Percentiles rank a stretch among this genome's conserved stretches.
Evolutionary conservation across 2,329 filamentous ascomycete species (phyloP).

Genomic region (Claviceps arundinis): DNA sequence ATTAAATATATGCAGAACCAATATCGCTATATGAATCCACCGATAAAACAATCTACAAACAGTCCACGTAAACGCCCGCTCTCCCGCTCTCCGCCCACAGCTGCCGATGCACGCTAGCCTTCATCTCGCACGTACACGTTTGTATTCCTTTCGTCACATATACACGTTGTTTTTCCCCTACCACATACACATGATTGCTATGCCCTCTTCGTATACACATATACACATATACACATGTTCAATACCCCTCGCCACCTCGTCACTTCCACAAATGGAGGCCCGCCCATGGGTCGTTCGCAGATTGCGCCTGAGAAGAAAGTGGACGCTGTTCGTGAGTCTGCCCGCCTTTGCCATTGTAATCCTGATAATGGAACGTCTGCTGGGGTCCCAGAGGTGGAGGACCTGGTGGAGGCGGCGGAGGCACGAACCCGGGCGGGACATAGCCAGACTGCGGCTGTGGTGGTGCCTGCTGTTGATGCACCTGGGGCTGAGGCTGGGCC

Average conservation of each 20-base stretch:
- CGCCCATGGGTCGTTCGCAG: conserved; percentile 36
- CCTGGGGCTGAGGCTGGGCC: neutral
- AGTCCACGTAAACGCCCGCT: no score
- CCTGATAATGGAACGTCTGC: conserved; percentile 44
- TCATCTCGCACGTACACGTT: no score
- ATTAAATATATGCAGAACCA: neutral
- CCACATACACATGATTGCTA: no score
- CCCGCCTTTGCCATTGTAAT: conserved; percentile 20
- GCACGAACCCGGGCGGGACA: conserved; percentile 45
- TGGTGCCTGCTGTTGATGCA: no score
- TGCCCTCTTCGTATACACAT: no score
- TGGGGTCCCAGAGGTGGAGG: conserved; percentile 49
- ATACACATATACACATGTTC: neutral
- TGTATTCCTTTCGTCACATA: no score
- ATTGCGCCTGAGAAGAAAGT: conserved; percentile 20
- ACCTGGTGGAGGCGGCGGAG: conserved; percentile 49
- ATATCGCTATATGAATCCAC: neutral
- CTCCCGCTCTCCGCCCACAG: neutral
- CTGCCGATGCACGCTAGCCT: neutral
- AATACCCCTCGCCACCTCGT: neutral
- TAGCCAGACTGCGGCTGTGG: conserved; percentile 25
- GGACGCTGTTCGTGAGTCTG: conserved; percentile 2
- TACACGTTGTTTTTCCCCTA: no score
- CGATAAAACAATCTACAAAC: neutral
- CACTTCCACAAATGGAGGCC: conserved; percentile 40